Evolutionary conservation across 345 rosid genomes (phyloP).

Genomic region (Erucastrum elatum): DNA sequence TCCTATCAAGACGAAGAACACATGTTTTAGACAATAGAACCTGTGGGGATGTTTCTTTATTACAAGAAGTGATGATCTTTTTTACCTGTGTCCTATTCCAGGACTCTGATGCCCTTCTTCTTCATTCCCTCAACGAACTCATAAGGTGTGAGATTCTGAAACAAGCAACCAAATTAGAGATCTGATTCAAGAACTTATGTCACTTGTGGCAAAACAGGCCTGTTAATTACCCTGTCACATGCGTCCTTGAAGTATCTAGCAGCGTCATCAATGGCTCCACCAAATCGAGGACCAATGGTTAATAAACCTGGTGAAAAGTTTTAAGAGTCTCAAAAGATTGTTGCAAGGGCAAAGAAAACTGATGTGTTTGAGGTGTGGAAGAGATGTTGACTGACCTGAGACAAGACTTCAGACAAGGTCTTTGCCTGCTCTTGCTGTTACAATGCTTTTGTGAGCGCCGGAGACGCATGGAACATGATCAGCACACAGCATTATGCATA

Average conservation of each 20-base stretch:
- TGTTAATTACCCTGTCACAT: slow-evolving; percentile 63
- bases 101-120: slow-evolving; percentile 99
- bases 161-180: slow-evolving; percentile 24
- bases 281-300: slow-evolving; percentile 97
- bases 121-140: slow-evolving; percentile 96
- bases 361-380: neutral
- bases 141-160: slow-evolving; percentile 82
- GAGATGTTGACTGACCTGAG: slow-evolving; percentile 49
- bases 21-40: neutral
- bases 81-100: slow-evolving; percentile 93
- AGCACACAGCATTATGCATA: slow-evolving; percentile 96
- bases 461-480: slow-evolving; percentile 99
- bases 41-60: neutral
- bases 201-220: neutral
- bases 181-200: slow-evolving; percentile 16
- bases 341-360: neutral
- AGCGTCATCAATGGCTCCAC: slow-evolving; percentile 99
- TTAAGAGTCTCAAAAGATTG: neutral
- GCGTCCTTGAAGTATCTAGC: slow-evolving; percentile 98
- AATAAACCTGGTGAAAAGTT: slow-evolving; percentile 63
- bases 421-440: slow-evolving; percentile 98
- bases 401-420: slow-evolving; percentile 98
- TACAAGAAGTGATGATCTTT: neutral
- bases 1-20: slow-evolving; percentile 44
- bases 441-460: slow-evolving; percentile 94